phyloP scores from a whole-genome alignment of 805 yeast species.

The Saccharomycopsis schoenii region DNA sequence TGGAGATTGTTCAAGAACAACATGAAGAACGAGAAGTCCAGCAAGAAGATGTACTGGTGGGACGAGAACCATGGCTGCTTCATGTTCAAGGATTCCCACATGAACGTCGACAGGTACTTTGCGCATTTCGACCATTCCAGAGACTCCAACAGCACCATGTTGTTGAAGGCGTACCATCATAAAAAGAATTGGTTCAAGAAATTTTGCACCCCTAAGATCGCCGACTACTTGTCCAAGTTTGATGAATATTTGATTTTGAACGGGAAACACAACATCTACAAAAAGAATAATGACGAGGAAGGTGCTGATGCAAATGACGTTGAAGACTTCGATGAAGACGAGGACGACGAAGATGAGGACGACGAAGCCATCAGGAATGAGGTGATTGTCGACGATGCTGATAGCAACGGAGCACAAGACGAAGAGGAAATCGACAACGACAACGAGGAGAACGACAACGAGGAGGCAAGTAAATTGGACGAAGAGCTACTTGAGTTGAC shows the following conservation, averaged over 20 bases:
- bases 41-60: slow-evolving; percentile 7
- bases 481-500: slow-evolving; percentile 15
- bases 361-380: background rate
- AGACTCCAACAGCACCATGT: background rate
- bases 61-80: slow-evolving; percentile 10
- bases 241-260: slow-evolving; percentile 4
- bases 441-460: background rate
- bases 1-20: slow-evolving; percentile 15
- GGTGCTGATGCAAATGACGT: background rate
- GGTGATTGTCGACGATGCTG: background rate
- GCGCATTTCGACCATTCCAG: slow-evolving; percentile 6
- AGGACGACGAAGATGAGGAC: slow-evolving; percentile 7
- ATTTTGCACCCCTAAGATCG: slow-evolving; percentile 13
- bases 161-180: slow-evolving; percentile 8
- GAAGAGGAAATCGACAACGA: background rate
- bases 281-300: background rate
- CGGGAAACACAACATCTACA: background rate
- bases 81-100: slow-evolving; percentile 5
- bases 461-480: slow-evolving; percentile 12
- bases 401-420: background rate
- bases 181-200: slow-evolving; percentile 16
- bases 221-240: slow-evolving; percentile 11
- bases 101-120: slow-evolving; percentile 14
- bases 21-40: slow-evolving; percentile 7
- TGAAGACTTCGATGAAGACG: slow-evolving; percentile 3